phyloP scores from a whole-genome alignment of 148 eudicot genomes.

The Diospyros kaki region DNA sequence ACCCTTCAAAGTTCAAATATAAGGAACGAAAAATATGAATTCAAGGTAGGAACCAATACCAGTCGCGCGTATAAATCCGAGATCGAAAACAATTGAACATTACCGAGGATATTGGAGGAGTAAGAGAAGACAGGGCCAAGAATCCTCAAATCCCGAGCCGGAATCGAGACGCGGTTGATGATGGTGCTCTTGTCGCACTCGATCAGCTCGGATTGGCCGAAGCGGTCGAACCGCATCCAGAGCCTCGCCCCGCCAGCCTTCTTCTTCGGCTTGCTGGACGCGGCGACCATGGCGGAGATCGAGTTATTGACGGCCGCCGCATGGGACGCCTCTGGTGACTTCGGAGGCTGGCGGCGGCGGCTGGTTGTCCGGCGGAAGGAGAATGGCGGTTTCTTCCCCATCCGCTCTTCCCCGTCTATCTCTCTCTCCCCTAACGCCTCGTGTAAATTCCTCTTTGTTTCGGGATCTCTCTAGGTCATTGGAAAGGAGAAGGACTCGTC shows the following conservation, averaged over 20 bases:
- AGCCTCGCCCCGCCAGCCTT: slow-evolving; percentile 64
- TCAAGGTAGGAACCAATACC: not conserved
- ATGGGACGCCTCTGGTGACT: slow-evolving; percentile 5
- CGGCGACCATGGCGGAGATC: slow-evolving; percentile 18
- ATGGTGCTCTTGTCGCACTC: slow-evolving; percentile 80
- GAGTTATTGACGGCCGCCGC: slow-evolving; percentile 12
- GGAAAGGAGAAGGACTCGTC: too few species aligned
- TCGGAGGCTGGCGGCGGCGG: slow-evolving; percentile 30
- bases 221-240: slow-evolving; percentile 80
- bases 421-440: too few species aligned
- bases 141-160: slow-evolving; percentile 89
- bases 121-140: slow-evolving; percentile 92
- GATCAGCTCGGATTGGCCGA: slow-evolving; percentile 65
- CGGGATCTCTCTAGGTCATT: too few species aligned
- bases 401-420: not conserved
- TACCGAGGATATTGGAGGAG: slow-evolving; percentile 87
- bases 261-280: slow-evolving; percentile 53
- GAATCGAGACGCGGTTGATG: slow-evolving; percentile 63
- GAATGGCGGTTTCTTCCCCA: slow-evolving; percentile 54
- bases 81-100: not conserved
- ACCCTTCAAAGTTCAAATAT: not conserved
- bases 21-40: not conserved
- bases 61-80: slow-evolving; percentile 1
- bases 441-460: too few species aligned
- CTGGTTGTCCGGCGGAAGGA: slow-evolving; percentile 30